Evolutionary conservation across 768 basidiomycete genomes (phyloP), one percentile per base, ranked within the genome.

Genomic region (Rhodotorula kratochvilovae): DNA sequence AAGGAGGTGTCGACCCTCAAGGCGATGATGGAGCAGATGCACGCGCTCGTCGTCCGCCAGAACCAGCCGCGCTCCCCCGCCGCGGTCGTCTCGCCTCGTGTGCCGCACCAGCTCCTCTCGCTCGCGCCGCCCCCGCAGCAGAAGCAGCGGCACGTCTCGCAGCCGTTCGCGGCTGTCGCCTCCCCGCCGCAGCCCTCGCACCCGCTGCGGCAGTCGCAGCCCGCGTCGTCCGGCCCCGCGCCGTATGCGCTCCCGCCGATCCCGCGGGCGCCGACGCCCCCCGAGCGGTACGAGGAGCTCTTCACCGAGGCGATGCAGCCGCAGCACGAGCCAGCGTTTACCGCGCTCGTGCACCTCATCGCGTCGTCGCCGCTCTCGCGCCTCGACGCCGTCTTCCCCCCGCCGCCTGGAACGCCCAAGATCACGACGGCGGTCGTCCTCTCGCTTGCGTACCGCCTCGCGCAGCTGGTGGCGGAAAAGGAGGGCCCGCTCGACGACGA

Each of bases 231-330:
- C 51, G n/a, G n/a, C n/a, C n/a, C n/a, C n/a, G n/a, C n/a, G n/a
- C n/a, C n/a, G 51, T 27, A 53, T 16, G 10, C 63, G 0, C 72
- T 73, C 12, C 68, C 72, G 19, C 68, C 68, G 3, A 70, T 70
- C 53, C 72, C 72, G 3, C 65, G 68, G 19, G 27, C 57, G 10
- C 29, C 45, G 7, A 74, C 72, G 13, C 72, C 72, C 19, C 57
- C 61, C 0, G 45, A 43, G 17, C 55, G 39, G 21, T 74, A 74
- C 72, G 72, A 74, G 39, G 72, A 74, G 51, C 36, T 67, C 43
- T 61, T 74, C 45, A 74, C 72, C 42, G 62, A 66, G 21, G 54
- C 66, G 21, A 62, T 74, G 35, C 72, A 67, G 29, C 72, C 72
- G 7, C 42, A 53, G 46, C 61, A 74, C 54, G 68, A 63, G 19